Evolutionary conservation across 257 asterid species (phyloP), one percentile per base, ranked within the genome.

Genomic region (Ballota nigra): DNA sequence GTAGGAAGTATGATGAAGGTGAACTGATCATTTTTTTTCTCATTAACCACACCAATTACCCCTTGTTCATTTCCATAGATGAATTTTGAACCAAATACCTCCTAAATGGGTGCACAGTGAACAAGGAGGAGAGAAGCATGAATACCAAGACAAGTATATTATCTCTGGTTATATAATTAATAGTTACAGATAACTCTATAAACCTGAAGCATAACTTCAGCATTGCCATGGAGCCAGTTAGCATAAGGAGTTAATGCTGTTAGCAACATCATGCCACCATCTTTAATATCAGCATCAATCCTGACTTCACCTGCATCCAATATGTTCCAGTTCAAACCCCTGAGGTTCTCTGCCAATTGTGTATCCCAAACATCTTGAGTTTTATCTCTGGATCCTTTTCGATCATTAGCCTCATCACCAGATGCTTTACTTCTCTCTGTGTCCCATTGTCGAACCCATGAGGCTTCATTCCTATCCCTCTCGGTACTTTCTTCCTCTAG

Each of bases 231-330:
- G 69, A 95, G 95, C 99, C 99, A 95, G 76, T 92, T 92, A 28
- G 97, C 99, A 80, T 95, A 82, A 71, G 99, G 99, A 80, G 99
- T 92, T 75, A 92, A 80, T 38, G 99, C 98, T 26, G 99, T 89
- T 78, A 95, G 82, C 85, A 95, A 80, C 94, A 89, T 89, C 99
- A 95, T 95, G 76, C 99, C 99, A 62, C 97, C 96, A 62, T 95
- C 99, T 84, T 89, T 95, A 62, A 95, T 82, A 83, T 95, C 98
- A 77, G 98, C 97, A 82, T 95, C 99, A 33, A 95, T 84, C 79
- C 99, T 86, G 72, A 95, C 98, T 83, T 95, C 99, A 70, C 96
- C 98, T 15, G 85, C 95, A 85, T 95, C 99, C 81, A 95, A 76
- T 75, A 92, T 78, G 77, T 84, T 95, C 99, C 99, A 95, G 87